A percentile compares a stretch with the other conserved stretches of the same genome.
Evolutionary conservation across 139 green algal genomes (phyloP).

Genomic region (Chlamydomonas sp.): DNA sequence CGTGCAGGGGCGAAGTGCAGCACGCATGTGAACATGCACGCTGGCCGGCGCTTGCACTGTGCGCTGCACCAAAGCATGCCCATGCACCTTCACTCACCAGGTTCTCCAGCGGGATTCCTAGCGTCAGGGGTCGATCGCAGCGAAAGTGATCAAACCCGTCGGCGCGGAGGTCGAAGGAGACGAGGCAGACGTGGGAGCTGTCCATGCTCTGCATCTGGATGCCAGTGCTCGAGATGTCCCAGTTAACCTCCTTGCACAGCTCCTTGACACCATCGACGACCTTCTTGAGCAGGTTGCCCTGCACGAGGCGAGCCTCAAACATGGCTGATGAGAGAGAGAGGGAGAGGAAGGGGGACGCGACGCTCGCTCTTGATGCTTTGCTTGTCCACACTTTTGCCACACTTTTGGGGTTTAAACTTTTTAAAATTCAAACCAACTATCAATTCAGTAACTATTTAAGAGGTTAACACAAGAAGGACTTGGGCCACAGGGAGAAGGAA

Average conservation of each 20-base stretch:
- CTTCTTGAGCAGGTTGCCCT: constrained; percentile 75
- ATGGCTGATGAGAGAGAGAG: too few species aligned
- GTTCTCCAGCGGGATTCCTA: constrained; percentile 92
- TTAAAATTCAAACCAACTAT: too few species aligned
- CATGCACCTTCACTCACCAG: too few species aligned
- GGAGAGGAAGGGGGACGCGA: too few species aligned
- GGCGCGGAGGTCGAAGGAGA: constrained; percentile 67
- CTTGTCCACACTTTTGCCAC: too few species aligned
- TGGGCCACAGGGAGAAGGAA: too few species aligned
- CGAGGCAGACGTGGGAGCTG: constrained; percentile 89
- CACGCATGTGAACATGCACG: background rate
- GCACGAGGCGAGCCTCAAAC: constrained; percentile 70
- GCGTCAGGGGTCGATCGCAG: constrained; percentile 82
- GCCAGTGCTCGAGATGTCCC: constrained; percentile 83
- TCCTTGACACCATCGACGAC: constrained; percentile 97
- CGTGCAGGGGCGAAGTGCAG: background rate
- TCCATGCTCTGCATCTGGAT: constrained; percentile 88
- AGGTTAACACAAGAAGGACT: too few species aligned
- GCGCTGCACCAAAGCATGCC: too few species aligned
- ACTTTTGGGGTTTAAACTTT: too few species aligned
- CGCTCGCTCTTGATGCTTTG: too few species aligned
- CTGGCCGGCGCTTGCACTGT: background rate
- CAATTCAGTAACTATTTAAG: too few species aligned
- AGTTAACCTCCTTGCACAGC: constrained; percentile 94
- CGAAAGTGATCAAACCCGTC: constrained; percentile 98